These are phyloP conservation scores for Flammula alnicola DNA, from an alignment of 1,284 basidiomycete species.

Conservation along the genomic window DNA sequence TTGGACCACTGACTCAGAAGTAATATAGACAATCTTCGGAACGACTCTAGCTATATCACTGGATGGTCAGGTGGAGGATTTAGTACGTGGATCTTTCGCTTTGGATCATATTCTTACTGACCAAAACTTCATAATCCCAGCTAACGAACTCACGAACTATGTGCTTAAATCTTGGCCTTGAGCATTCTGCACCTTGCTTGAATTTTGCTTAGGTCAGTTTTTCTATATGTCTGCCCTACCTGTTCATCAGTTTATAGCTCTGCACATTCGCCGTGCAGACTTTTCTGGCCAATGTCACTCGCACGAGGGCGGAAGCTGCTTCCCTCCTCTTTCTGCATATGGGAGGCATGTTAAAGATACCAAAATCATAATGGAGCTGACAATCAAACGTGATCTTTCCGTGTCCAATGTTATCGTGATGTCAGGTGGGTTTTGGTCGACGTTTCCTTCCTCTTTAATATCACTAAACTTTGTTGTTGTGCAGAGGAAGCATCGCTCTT, in stretches of 20 bases:
- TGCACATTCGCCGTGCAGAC: slow-evolving; percentile 54
- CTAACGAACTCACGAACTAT: slow-evolving; percentile 39
- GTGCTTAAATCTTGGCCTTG: slow-evolving; percentile 29
- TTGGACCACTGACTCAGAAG: too few relatives aligned
- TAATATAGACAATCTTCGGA: slow-evolving; percentile 16
- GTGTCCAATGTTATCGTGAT: slow-evolving; percentile 37
- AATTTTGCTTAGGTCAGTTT: not conserved
- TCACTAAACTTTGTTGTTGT: slow-evolving; percentile 4
- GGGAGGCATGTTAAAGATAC: slow-evolving; percentile 42
- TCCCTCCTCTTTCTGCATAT: slow-evolving; percentile 37
- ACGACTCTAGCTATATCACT: slow-evolving; percentile 35
- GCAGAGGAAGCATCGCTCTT: slow-evolving; percentile 43
- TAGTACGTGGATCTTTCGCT: slow-evolving; percentile 29
- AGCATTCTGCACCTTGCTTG: not conserved
- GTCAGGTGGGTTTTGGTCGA: slow-evolving; percentile 31
- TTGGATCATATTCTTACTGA: slow-evolving; percentile 1
- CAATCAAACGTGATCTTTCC: slow-evolving; percentile 27
- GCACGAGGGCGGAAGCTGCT: not conserved
- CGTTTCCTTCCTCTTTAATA: not conserved
- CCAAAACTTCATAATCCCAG: slow-evolving; percentile 23
- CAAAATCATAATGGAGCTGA: slow-evolving; percentile 36
- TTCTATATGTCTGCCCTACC: too few relatives aligned
- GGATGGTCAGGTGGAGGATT: slow-evolving; percentile 38
- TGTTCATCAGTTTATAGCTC: slow-evolving; percentile 52
- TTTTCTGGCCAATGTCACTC: slow-evolving; percentile 40